Evolutionary conservation across 2,329 filamentous ascomycete species (phyloP), one percentile per base, ranked within the genome.

Genomic region (Teratosphaeria destructans): DNA sequence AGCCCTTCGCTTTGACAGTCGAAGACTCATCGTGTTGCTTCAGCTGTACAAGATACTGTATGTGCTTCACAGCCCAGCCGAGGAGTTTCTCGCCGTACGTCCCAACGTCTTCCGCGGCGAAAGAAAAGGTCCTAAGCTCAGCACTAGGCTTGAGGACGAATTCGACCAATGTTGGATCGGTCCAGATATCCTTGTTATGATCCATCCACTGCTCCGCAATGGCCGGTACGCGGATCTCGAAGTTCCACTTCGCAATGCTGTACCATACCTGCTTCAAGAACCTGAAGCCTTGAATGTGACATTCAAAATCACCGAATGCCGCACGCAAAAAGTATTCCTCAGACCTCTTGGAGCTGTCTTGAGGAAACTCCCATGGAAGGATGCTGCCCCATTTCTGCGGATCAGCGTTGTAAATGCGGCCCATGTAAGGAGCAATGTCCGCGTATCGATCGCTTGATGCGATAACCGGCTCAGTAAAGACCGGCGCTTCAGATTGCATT

Each of bases 251-350:
- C 2, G 71, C 70, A 59, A 68, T 66, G 29, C 57, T 64, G 58
- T 67, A 67, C 63, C 68, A 71, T 16, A 67, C 71, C 54, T 72
- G 68, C 63, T 72, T 72, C 56, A 74, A 65, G 55, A 74, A 74
- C n/a, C 63, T 59, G 60, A 64, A 71, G 55, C 65, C 68, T 59
- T 70, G 69, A 60, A 67, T 60, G 56, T 66, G 64, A 52, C 69
- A 63, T 26, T 71, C 68, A 16, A 57, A 47, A 8, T 66, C 64
- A 57, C 52, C 61, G 60, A 73, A 73, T 37, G 59, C 64, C 5
- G 55, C 27, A 57, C 61, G 62, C 52, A 74, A 60, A 58, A 72
- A 74, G 35, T 73, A 68, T 39, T 74, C 70, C 62, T 73, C 71
- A 26, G 61, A 58, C 53, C 67, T 63, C 52, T 66, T 65, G 55